Evolutionary conservation across 75 land plant species (phyloP), one percentile per base, ranked within the genome.

Genomic region (Pinus tabuliformis): DNA sequence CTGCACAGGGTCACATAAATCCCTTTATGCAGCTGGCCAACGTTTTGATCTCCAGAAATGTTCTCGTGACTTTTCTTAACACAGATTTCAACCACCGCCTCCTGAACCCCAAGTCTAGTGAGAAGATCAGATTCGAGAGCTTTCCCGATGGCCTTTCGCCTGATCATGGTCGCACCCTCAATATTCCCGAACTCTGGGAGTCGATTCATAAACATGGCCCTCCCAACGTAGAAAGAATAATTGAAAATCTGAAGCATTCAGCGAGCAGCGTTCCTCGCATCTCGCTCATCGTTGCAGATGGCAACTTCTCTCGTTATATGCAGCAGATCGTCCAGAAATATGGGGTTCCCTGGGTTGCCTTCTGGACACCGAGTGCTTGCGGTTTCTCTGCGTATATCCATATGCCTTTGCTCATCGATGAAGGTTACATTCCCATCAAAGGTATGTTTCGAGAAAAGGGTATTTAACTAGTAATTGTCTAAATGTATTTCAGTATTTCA

Each of bases 141-240:
- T 72, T 81, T 24, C 76, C 79, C 28, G 83, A 81, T 20, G 83
- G 83, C 17, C 79, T 81, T 16, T 72, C 79, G 15, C 75, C 79
- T 0, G 39, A 70, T 11, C 45, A 58, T 7, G 79, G 57, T 37
- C 74, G 62, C 59, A 78, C 79, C n/a, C 79, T 71, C 33, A 68
- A 76, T 57, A 61, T 81, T 11, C 54, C 64, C 2, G 36, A 71
- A 9, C 59, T 81, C 16, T 77, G 58, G 24, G 49, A 71, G 8
- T 76, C 79, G 26, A 24, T 68, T 2, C 24, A 20, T 0, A 62
- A 71, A 5, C 61, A n/a, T 22, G 73, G 54, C 21, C 68, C 72
- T 1, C 37, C 33, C 12, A 75, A 73, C 28, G 72, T 81, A 0
- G 52, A 56, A 3, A 30, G 13, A 5, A 22, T 73, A 26, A 6